Evolutionary conservation across 768 basidiomycete genomes (phyloP).

Genomic region (Trametes sanguinea): DNA sequence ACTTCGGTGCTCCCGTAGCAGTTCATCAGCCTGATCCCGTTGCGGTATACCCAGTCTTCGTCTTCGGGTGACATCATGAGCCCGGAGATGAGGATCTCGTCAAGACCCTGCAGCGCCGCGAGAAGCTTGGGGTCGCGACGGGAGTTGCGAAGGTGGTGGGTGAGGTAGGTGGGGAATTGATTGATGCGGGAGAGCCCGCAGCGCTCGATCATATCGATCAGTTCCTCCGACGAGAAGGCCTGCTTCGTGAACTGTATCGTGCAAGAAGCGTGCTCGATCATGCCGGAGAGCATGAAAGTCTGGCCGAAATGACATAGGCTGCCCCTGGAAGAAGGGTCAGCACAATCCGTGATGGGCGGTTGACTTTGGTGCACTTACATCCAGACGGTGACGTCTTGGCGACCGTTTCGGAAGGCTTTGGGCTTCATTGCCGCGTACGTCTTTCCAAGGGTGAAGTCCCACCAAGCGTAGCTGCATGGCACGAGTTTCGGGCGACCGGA

Average conservation of each 20-base stretch:
- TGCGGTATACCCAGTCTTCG: slow-evolving; percentile 34
- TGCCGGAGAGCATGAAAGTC: slow-evolving; percentile 53
- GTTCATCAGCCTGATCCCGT: slow-evolving; percentile 47
- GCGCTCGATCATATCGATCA: slow-evolving; percentile 49
- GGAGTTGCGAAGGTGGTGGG: slow-evolving; percentile 43
- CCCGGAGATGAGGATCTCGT: slow-evolving; percentile 35
- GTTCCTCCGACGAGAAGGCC: slow-evolving; percentile 33
- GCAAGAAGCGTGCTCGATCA: slow-evolving; percentile 31
- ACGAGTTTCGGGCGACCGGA: slow-evolving; percentile 82
- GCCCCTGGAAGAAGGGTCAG: slow-evolving; percentile 52
- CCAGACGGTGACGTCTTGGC: slow-evolving; percentile 70
- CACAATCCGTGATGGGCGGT: not conserved
- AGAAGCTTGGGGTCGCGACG: slow-evolving; percentile 60
- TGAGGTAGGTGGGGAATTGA: slow-evolving; percentile 35
- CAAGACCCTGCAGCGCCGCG: slow-evolving; percentile 30
- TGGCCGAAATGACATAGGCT: slow-evolving; percentile 85
- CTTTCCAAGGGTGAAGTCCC: slow-evolving; percentile 60
- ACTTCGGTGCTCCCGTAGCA: slow-evolving; percentile 36
- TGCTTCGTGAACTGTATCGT: slow-evolving; percentile 31
- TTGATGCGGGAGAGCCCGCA: slow-evolving; percentile 45
- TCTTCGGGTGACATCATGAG: slow-evolving; percentile 52
- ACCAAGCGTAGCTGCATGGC: slow-evolving; percentile 70
- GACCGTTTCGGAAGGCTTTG: slow-evolving; percentile 45
- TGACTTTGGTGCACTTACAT: slow-evolving; percentile 51
- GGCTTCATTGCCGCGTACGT: slow-evolving; percentile 46